These are phyloP conservation scores for Mycena amicta DNA, from an alignment of 768 basidiomycete species.

Conservation along the genomic window DNA sequence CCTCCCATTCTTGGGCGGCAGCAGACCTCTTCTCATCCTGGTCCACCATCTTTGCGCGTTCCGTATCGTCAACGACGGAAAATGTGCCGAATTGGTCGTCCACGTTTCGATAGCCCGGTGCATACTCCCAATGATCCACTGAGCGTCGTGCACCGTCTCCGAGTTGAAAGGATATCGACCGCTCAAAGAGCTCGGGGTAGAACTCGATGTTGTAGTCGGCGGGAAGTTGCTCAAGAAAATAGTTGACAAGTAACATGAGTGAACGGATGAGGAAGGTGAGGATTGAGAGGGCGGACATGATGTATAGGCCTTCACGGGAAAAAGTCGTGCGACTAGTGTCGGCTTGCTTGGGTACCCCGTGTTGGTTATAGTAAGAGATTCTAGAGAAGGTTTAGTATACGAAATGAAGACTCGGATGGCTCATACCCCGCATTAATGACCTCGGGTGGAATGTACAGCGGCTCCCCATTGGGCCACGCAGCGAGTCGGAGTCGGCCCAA, in stretches of 20 bases:
- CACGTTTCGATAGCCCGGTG: neutral
- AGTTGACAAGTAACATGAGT: neutral
- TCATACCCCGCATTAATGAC: neutral
- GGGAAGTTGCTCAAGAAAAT: slow-evolving; percentile 1
- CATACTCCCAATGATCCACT: slow-evolving; percentile 2
- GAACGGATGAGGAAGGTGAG: neutral
- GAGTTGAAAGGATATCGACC: neutral
- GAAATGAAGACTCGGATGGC: no score
- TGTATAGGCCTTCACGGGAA: neutral
- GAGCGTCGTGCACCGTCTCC: neutral
- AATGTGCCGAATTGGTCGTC: neutral
- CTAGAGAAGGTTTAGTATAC: no score
- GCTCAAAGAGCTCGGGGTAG: slow-evolving; percentile 2
- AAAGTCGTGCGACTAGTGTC: neutral
- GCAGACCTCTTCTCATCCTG: neutral
- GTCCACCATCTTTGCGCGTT: neutral
- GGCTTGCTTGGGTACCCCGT: neutral
- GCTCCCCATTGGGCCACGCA: slow-evolving; percentile 6
- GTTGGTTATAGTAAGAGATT: neutral
- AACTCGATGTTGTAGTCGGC: neutral
- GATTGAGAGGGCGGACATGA: neutral
- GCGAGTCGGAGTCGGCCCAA: neutral
- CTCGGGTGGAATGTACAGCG: slow-evolving; percentile 1
- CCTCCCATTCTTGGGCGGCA: neutral
- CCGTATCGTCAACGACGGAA: neutral